phyloP scores from a whole-genome alignment of 2,329 filamentous ascomycete species.

The Botrytis fabae region DNA sequence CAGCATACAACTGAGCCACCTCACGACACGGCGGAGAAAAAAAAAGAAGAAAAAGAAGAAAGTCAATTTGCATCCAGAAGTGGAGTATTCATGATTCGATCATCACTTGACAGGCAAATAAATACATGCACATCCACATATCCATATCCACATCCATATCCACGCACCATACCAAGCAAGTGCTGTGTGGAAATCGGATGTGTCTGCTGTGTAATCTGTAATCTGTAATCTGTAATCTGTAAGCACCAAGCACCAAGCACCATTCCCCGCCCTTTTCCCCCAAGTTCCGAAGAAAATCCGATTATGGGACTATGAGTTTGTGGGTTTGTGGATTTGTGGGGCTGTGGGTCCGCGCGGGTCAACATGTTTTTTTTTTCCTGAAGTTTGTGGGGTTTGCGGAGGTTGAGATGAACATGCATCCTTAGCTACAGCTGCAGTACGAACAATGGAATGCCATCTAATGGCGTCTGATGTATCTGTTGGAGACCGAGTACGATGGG shows the following conservation, averaged over 20 bases:
- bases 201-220: no score
- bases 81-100: not conserved
- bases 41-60: not conserved
- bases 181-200: no score
- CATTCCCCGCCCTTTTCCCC: constrained; percentile 10
- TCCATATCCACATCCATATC: not conserved
- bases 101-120: not conserved
- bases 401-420: not conserved
- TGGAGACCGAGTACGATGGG: no score
- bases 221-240: no score
- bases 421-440: not conserved
- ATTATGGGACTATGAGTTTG: not conserved
- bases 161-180: not conserved
- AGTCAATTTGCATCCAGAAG: not conserved
- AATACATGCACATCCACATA: not conserved
- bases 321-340: not conserved
- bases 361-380: not conserved
- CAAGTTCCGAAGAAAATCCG: constrained; percentile 4
- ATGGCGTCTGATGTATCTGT: not conserved
- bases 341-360: not conserved
- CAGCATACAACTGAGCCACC: not conserved
- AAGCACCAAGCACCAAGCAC: no score
- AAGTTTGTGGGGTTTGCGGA: not conserved
- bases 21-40: not conserved
- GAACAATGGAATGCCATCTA: not conserved